phyloP scores from a whole-genome alignment of 1,284 basidiomycete species.

The Omphalotus olearius region DNA sequence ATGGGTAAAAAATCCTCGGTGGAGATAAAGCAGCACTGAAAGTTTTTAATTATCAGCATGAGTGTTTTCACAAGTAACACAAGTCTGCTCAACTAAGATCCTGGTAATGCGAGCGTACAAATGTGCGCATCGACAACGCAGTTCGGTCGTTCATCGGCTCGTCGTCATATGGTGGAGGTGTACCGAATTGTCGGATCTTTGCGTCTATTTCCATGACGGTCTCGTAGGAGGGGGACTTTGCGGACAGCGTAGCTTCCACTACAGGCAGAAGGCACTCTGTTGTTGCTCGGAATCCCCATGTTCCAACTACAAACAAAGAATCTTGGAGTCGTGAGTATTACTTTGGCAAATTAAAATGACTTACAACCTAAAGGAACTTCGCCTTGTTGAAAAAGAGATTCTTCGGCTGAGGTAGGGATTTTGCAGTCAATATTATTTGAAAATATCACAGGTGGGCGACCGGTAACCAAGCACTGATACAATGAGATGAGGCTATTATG shows the following conservation, averaged over 20 bases:
- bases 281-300: slow-evolving; percentile 40
- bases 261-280: slow-evolving; percentile 40
- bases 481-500: slow-evolving; percentile 8
- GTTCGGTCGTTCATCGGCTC: slow-evolving; percentile 25
- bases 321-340: background rate
- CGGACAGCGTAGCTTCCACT: slow-evolving; percentile 34
- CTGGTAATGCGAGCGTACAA: slow-evolving; percentile 40
- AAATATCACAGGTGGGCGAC: slow-evolving; percentile 41
- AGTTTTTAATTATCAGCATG: slow-evolving; percentile 7
- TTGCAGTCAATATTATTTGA: slow-evolving; percentile 37
- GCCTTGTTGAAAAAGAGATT: slow-evolving; percentile 34
- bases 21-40: slow-evolving; percentile 43
- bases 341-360: slow-evolving; percentile 17
- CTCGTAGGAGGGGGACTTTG: slow-evolving; percentile 41
- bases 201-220: slow-evolving; percentile 38
- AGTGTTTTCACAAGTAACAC: background rate
- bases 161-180: slow-evolving; percentile 21
- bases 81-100: slow-evolving; percentile 36
- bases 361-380: slow-evolving; percentile 42
- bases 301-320: slow-evolving; percentile 31
- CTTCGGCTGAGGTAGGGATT: slow-evolving; percentile 41
- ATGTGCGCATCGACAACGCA: slow-evolving; percentile 38
- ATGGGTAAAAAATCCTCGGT: slow-evolving; percentile 45
- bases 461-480: slow-evolving; percentile 42
- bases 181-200: slow-evolving; percentile 35